A percentile compares a stretch with the other conserved stretches of the same genome.
Evolutionary conservation across 192 early-diverging fungal species (phyloP).

Genomic region (Paraglomus brasilianum): DNA sequence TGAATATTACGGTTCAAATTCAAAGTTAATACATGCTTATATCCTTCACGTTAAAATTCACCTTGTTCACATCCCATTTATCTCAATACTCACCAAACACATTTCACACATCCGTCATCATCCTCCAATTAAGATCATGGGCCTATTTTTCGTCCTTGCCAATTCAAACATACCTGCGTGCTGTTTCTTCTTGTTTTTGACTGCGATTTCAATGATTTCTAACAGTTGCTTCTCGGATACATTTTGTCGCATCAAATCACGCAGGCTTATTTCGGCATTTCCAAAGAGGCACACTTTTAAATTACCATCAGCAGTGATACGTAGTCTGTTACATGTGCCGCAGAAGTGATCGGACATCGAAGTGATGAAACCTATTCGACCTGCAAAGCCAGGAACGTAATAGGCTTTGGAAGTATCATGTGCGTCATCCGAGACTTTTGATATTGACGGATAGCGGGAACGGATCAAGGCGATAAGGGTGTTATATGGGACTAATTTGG

Average conservation of each 20-base stretch:
- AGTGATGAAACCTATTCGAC: constrained; percentile 96
- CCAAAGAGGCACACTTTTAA: constrained; percentile 95
- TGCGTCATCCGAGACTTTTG: constrained; percentile 63
- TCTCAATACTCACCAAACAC: neutral
- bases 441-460: constrained; percentile 56
- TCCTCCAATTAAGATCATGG: constrained; percentile 96
- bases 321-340: constrained; percentile 88
- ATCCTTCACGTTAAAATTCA: neutral
- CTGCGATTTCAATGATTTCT: constrained; percentile 71
- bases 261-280: constrained; percentile 82
- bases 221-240: constrained; percentile 66
- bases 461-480: constrained; percentile 67
- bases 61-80: neutral
- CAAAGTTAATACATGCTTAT: too few relatives aligned
- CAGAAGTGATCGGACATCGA: constrained; percentile 99
- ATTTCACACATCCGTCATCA: constrained; percentile 35
- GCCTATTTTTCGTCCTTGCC: constrained; percentile 79
- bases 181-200: constrained; percentile 85
- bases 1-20: too few relatives aligned
- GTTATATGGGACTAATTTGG: constrained; percentile 83
- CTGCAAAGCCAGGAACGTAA: constrained; percentile 71
- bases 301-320: constrained; percentile 92
- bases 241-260: constrained; percentile 72
- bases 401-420: constrained; percentile 91
- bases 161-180: constrained; percentile 93